Percentiles rank a stretch among this genome's conserved stretches.
Evolutionary conservation across 1,139 yeast species (phyloP).

Genomic region (Groenewaldozyma sp.): DNA sequence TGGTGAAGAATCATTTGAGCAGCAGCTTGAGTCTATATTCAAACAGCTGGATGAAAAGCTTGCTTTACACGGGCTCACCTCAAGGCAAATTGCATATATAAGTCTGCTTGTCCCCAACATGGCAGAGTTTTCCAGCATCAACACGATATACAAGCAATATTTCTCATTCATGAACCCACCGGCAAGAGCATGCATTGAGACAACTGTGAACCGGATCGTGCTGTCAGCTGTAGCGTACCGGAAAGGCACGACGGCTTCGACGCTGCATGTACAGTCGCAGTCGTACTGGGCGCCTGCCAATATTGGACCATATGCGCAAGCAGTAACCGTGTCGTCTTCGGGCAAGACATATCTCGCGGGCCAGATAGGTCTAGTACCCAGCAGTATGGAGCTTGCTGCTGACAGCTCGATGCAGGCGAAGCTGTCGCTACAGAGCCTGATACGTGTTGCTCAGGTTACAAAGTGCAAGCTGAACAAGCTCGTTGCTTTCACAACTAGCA

Average conservation of each 20-base stretch:
- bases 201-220: constrained; percentile 43
- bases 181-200: constrained; percentile 74
- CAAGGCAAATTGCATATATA: constrained; percentile 13
- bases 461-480: constrained; percentile 26
- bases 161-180: constrained; percentile 70
- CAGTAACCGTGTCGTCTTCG: constrained; percentile 43
- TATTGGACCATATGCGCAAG: constrained; percentile 94
- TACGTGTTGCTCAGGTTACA: constrained; percentile 51
- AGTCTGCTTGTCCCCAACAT: constrained; percentile 51
- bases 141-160: constrained; percentile 44
- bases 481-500: constrained; percentile 8
- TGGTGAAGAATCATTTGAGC: constrained; percentile 1
- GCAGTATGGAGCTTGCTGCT: constrained; percentile 41
- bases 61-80: constrained; percentile 3
- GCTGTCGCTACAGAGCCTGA: constrained; percentile 65
- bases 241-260: constrained; percentile 27
- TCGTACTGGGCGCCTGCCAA: constrained; percentile 98
- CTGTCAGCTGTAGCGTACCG: constrained; percentile 45
- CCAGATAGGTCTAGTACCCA: constrained; percentile 79
- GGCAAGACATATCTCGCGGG: constrained; percentile 62
- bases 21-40: constrained; percentile 8
- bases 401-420: constrained; percentile 30
- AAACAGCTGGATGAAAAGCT: constrained; percentile 9
- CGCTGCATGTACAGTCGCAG: constrained; percentile 82
- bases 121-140: constrained; percentile 52